Percentiles rank a stretch among this genome's conserved stretches.
Conservation (phyloP, 139 green algal genomes). For the Astrephomene gubernaculifera region DNA sequence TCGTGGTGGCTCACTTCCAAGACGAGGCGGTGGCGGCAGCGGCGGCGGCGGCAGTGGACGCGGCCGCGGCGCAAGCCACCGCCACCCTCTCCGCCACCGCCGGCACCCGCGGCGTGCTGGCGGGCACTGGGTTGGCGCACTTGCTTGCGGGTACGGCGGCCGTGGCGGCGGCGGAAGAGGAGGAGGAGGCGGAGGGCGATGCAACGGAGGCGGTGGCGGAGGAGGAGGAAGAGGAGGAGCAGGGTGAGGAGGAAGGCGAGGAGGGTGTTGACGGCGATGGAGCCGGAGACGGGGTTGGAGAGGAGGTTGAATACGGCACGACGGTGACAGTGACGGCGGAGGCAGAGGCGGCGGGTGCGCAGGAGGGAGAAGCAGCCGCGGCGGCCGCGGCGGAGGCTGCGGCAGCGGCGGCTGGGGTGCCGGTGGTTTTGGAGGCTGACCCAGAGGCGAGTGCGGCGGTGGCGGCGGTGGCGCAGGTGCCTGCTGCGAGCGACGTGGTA, state of each 20-base stretch:
- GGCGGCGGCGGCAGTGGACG: conserved; percentile 28
- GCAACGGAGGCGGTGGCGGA: not conserved
- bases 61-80: conserved; percentile 22
- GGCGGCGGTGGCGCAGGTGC: conserved; percentile 1
- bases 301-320: not conserved
- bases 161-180: conserved; percentile 2
- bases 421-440: conserved; percentile 8
- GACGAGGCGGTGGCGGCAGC: conserved; percentile 35
- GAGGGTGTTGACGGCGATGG: not conserved
- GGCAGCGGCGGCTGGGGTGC: not conserved
- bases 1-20: conserved; percentile 56
- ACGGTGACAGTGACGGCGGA: not conserved
- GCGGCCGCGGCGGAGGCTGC: not conserved
- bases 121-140: conserved; percentile 29
- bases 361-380: too few relatives aligned
- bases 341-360: conserved; percentile 1
- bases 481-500: not conserved
- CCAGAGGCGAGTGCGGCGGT: not conserved
- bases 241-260: not conserved
- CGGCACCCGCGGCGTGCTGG: not conserved
- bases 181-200: not conserved
- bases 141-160: conserved; percentile 28
- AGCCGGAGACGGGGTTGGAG: not conserved
- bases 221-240: not conserved
- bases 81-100: conserved; percentile 27